These are phyloP conservation scores for Botrytis sinoallii DNA, from an alignment of 2,329 filamentous ascomycete genomes.

Conservation along the genomic window DNA sequence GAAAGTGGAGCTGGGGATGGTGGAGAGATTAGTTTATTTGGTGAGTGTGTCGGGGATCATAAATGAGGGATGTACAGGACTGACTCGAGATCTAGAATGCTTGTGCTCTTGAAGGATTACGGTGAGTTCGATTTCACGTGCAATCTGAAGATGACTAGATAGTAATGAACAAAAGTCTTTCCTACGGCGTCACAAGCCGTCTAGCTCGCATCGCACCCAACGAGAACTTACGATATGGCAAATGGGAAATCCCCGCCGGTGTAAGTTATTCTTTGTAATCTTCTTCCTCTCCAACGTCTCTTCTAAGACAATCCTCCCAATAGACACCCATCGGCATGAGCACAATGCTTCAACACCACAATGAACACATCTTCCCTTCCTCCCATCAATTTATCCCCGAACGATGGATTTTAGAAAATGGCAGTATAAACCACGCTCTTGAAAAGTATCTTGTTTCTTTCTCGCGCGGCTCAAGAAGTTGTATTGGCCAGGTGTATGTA, in stretches of 20 bases:
- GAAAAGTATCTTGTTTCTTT: conserved; percentile 29
- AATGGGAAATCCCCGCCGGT: conserved; percentile 25
- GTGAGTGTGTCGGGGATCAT: not conserved
- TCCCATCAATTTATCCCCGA: conserved; percentile 24
- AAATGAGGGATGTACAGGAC: not conserved
- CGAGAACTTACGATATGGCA: conserved; percentile 19
- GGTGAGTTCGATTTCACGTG: not conserved
- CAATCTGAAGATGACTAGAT: not conserved
- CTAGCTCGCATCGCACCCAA: conserved; percentile 22
- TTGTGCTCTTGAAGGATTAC: not conserved
- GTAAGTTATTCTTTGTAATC: not conserved
- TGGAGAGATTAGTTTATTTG: conserved; percentile 25
- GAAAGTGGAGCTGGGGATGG: conserved; percentile 20
- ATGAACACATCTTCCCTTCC: conserved; percentile 27
- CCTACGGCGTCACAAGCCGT: conserved; percentile 23
- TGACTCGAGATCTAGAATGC: not conserved
- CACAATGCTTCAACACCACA: conserved; percentile 27
- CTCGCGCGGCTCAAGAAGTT: conserved; percentile 26
- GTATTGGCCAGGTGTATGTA: conserved; percentile 27
- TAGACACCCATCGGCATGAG: conserved; percentile 30
- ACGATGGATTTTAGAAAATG: conserved; percentile 29
- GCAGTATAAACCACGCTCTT: conserved; percentile 26
- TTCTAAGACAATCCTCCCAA: not conserved
- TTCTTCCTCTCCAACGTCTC: not conserved
- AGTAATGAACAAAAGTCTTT: conserved; percentile 12